A percentile compares a stretch with the other conserved stretches of the same genome.
Evolutionary conservation across 1,284 basidiomycete genomes (phyloP).

Genomic region (Hortiboletus rubellus): DNA sequence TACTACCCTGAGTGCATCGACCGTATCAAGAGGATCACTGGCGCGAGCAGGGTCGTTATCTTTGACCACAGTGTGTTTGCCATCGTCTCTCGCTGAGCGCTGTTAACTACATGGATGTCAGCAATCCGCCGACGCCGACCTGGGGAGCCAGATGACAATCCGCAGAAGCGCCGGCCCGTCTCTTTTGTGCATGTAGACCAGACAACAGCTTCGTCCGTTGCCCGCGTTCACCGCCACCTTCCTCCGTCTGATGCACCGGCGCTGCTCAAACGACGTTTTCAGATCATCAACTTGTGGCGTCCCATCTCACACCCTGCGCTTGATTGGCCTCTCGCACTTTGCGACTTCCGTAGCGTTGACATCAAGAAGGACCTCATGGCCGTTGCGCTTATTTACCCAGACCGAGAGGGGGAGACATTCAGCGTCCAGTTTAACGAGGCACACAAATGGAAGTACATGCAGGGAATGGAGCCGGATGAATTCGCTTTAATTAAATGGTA

Average conservation of each 20-base stretch:
- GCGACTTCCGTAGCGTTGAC: constrained; percentile 50
- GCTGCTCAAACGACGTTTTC: constrained; percentile 44
- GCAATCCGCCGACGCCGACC: constrained; percentile 48
- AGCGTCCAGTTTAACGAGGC: constrained; percentile 21
- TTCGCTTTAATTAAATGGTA: constrained; percentile 51
- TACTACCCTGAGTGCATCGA: constrained; percentile 56
- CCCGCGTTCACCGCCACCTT: constrained; percentile 48
- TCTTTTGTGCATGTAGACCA: constrained; percentile 54
- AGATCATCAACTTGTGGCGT: constrained; percentile 58
- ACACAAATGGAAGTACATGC: constrained; percentile 32
- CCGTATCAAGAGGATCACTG: constrained; percentile 53
- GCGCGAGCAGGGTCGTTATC: constrained; percentile 49
- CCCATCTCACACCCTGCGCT: constrained; percentile 48
- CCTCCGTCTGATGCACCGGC: constrained; percentile 46
- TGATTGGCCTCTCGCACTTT: constrained; percentile 51
- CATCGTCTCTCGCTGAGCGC: neutral
- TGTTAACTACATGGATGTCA: neutral
- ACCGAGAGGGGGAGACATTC: constrained; percentile 22
- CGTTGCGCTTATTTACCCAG: constrained; percentile 29
- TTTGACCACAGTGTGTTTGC: constrained; percentile 57
- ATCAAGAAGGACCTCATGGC: constrained; percentile 38
- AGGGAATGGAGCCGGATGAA: constrained; percentile 44
- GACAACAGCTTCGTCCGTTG: constrained; percentile 46
- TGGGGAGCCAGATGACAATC: constrained; percentile 39
- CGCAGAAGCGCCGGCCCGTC: constrained; percentile 52